Conservation (phyloP, 495 filamentous ascomycete species). For the Pseudevernia furfuracea region DNA sequence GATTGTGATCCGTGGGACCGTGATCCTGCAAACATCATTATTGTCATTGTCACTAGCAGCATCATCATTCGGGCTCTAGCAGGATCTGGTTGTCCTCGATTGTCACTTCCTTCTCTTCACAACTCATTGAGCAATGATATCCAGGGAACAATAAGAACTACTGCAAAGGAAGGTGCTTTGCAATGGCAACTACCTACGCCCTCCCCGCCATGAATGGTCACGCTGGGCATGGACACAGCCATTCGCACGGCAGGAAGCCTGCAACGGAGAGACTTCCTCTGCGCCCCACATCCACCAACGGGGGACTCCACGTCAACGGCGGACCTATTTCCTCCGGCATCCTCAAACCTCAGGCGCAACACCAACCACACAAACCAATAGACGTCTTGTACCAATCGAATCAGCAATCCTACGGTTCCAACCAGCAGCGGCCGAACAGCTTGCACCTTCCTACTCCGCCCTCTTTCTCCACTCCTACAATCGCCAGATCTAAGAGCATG, state of each 20-base stretch:
- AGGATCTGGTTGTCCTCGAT: not conserved
- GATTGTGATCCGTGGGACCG: too few relatives aligned
- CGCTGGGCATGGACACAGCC: slow-evolving; percentile 12
- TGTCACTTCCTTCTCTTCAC: not conserved
- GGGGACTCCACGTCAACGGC: slow-evolving; percentile 13
- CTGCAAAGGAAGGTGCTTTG: slow-evolving; percentile 17
- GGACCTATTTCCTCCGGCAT: slow-evolving; percentile 1
- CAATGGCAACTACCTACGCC: slow-evolving; percentile 25
- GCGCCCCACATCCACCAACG: slow-evolving; percentile 12
- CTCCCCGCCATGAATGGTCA: slow-evolving; percentile 17
- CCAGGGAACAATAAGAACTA: not conserved
- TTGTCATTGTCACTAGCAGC: not conserved
- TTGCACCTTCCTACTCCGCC: slow-evolving; percentile 15
- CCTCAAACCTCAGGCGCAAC: slow-evolving; percentile 10
- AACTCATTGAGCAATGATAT: not conserved
- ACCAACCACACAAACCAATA: slow-evolving; percentile 7
- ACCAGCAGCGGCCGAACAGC: slow-evolving; percentile 5
- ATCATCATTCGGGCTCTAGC: slow-evolving; percentile 4
- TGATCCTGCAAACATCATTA: slow-evolving; percentile 14
- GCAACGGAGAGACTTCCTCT: slow-evolving; percentile 18
- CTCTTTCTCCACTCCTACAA: slow-evolving; percentile 20
- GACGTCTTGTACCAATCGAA: slow-evolving; percentile 3
- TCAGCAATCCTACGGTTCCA: not conserved
- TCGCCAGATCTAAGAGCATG: slow-evolving; percentile 24
- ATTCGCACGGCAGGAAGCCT: slow-evolving; percentile 24